Conservation (phyloP, 805 yeast genomes). For the Kluyveromyces lactis region DNA sequence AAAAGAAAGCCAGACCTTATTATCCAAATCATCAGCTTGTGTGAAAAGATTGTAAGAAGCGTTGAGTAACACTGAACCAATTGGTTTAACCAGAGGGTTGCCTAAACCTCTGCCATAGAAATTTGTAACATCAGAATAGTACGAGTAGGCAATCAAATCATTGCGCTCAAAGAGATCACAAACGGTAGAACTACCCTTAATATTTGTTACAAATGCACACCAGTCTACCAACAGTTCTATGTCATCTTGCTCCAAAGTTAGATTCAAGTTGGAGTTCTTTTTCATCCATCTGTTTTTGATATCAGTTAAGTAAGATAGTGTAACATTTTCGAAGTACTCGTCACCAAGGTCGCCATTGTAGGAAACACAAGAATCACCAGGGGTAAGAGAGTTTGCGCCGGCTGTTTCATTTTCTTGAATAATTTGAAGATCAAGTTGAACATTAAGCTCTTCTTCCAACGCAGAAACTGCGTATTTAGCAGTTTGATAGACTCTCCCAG, state of each 20-base stretch:
- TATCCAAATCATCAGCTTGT: slow-evolving; percentile 41
- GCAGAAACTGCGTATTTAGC: slow-evolving; percentile 44
- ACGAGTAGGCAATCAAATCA: slow-evolving; percentile 49
- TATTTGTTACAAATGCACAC: slow-evolving; percentile 74
- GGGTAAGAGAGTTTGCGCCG: slow-evolving; percentile 47
- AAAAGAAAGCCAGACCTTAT: slow-evolving; percentile 57
- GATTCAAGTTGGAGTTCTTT: slow-evolving; percentile 45
- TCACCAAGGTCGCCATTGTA: slow-evolving; percentile 23
- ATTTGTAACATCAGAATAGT: slow-evolving; percentile 38
- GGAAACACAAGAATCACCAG: slow-evolving; percentile 36
- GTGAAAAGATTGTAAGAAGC: slow-evolving; percentile 42
- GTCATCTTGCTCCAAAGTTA: slow-evolving; percentile 40
- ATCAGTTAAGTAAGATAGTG: slow-evolving; percentile 35
- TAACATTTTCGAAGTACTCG: slow-evolving; percentile 14
- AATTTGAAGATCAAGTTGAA: slow-evolving; percentile 24
- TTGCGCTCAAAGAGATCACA: slow-evolving; percentile 62
- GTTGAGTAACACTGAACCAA: slow-evolving; percentile 54
- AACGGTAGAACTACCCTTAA: slow-evolving; percentile 57
- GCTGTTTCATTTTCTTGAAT: slow-evolving; percentile 33
- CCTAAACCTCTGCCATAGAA: slow-evolving; percentile 64
- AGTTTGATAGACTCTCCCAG: slow-evolving; percentile 41
- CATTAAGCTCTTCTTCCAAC: slow-evolving; percentile 17
- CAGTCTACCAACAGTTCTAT: slow-evolving; percentile 44
- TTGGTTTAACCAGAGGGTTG: slow-evolving; percentile 43
- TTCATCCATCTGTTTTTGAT: slow-evolving; percentile 51